Evolutionary conservation across 768 basidiomycete species (phyloP), one percentile per base, ranked within the genome.

Genomic region (Collybia sp.): DNA sequence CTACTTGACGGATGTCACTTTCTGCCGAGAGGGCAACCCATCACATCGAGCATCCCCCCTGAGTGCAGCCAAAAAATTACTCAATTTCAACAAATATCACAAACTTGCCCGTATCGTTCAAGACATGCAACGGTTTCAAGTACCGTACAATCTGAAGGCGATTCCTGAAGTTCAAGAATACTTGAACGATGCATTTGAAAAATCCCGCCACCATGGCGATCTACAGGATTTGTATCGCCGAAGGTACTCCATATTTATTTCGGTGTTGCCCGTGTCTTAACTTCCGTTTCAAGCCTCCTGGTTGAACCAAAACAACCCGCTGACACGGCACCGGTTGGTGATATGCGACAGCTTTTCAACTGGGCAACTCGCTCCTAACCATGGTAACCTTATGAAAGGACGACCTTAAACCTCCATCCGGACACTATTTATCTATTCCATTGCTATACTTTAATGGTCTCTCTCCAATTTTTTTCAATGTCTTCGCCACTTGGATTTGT

Each of bases 61-160:
- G 46, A 82, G 82, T 44, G 73, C 85, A 1, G 77, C 77, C 48
- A 84, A 89, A 65, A 88, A 83, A 55, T 68, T 99, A 33, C 75
- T 98, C 61, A 99, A 99, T 66, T 93, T 96, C 59, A 95, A 94
- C 65, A 95, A 96, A 64, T 98, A 96, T 57, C 87, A 88, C 58
- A 95, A 91, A 61, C 75, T 94, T 48, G 86, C 86, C 30, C 75
- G 83, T 57, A 92, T 95, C 54, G 77, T 93, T 37, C 83, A 88
- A 84, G 92, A 94, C 62, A 88, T 94, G 80, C 91, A 92, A 64
- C 86, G 92, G 17, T 94, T 94, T 70, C 93, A 96, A 62, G 77
- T 82, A 8, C 75, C 83, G 4, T 95, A 89, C 71, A 85, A 83
- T 53, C 76, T 98, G 43, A 89, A 90, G 58, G 86, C 85, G 51